These are phyloP conservation scores for Xanthoceras sorbifolium DNA, from an alignment of 345 rosid species.

Conservation along the genomic window DNA sequence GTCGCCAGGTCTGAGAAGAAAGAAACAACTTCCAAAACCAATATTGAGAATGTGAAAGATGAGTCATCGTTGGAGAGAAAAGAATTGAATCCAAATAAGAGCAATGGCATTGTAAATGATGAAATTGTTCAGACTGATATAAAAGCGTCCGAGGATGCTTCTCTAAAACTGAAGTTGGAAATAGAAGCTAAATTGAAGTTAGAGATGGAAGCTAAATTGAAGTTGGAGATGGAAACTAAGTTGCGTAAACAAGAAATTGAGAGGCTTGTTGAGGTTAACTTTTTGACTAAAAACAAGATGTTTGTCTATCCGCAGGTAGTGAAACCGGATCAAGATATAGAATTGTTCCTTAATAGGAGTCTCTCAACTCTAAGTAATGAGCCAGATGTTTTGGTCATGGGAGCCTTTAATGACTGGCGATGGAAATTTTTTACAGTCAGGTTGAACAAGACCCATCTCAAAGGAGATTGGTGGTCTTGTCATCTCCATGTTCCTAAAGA, in stretches of 20 bases:
- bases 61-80: slow-evolving; percentile 19
- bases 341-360: slow-evolving; percentile 70
- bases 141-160: slow-evolving; percentile 35
- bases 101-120: slow-evolving; percentile 15
- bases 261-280: slow-evolving; percentile 55
- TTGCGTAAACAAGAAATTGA: slow-evolving; percentile 55
- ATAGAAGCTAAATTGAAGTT: too few species aligned
- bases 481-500: slow-evolving; percentile 75
- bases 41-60: slow-evolving; percentile 23
- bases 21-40: slow-evolving; percentile 24
- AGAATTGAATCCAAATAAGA: slow-evolving; percentile 11
- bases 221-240: too few species aligned
- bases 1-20: slow-evolving; percentile 7
- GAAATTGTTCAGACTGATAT: slow-evolving; percentile 15
- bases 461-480: slow-evolving; percentile 92
- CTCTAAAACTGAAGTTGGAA: slow-evolving; percentile 38
- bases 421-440: slow-evolving; percentile 76
- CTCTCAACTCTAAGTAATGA: slow-evolving; percentile 59
- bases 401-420: slow-evolving; percentile 93
- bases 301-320: slow-evolving; percentile 65
- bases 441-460: slow-evolving; percentile 60
- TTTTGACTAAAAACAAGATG: slow-evolving; percentile 48
- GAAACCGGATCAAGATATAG: slow-evolving; percentile 68
- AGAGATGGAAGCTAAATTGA: too few species aligned
- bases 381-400: slow-evolving; percentile 75